A percentile compares a stretch with the other conserved stretches of the same genome.
These are phyloP conservation scores for Phaffomyces thermotolerans DNA, from an alignment of 805 yeast species.

Conservation along the genomic window DNA sequence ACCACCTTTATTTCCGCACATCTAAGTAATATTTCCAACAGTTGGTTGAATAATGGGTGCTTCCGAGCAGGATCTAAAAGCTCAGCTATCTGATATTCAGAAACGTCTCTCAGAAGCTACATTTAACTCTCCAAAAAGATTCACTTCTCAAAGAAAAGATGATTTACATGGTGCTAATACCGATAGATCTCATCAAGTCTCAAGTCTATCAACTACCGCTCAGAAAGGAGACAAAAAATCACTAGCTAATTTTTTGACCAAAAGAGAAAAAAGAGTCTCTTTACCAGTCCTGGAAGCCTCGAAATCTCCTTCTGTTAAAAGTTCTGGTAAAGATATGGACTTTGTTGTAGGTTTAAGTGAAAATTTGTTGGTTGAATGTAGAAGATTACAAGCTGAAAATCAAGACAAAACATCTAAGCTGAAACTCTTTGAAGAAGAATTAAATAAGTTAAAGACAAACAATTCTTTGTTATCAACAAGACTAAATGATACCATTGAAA, in stretches of 20 bases:
- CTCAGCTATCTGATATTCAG: conserved; percentile 38
- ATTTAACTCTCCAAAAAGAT: conserved; percentile 19
- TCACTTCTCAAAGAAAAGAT: conserved; percentile 5
- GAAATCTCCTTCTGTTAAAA: conserved; percentile 17
- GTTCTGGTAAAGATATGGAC: conserved; percentile 52
- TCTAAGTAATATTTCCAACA: not conserved
- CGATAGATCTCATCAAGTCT: conserved; percentile 1
- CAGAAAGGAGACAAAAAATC: conserved; percentile 10
- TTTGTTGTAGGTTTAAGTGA: conserved; percentile 72
- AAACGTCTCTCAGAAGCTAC: conserved; percentile 28
- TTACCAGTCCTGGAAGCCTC: conserved; percentile 20
- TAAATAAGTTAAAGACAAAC: conserved; percentile 24
- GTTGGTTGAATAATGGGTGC: conserved; percentile 10
- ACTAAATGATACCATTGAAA: conserved; percentile 21
- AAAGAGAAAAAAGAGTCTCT: conserved; percentile 22
- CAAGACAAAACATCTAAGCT: conserved; percentile 36
- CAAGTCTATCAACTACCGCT: not conserved
- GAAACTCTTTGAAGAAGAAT: conserved; percentile 36
- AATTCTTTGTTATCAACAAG: conserved; percentile 17
- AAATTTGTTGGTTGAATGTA: conserved; percentile 60
- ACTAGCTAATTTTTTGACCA: conserved; percentile 13
- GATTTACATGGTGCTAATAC: conserved; percentile 1
- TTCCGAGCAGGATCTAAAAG: conserved; percentile 28
- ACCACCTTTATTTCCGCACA: not conserved
- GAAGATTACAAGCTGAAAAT: conserved; percentile 62